phyloP scores from a whole-genome alignment of 768 basidiomycete genomes.

The Cystobasidium ongulense region DNA sequence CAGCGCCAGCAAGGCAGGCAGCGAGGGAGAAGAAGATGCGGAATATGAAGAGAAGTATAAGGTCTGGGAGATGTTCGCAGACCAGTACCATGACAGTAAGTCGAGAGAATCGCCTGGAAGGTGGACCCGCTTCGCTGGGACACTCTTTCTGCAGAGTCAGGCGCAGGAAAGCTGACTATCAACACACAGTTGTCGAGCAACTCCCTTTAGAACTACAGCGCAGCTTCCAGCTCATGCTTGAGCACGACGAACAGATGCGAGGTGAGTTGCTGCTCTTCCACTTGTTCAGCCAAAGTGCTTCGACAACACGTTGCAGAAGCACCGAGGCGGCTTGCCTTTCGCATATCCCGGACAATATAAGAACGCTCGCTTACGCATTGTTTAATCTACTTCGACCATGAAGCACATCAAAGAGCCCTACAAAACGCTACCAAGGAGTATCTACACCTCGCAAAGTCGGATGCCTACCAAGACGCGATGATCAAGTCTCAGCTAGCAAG shows the following conservation, averaged over 20 bases:
- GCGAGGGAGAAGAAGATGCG: conserved; percentile 47
- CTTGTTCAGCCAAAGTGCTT: not conserved
- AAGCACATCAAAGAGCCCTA: not conserved
- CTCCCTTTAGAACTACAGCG: conserved; percentile 66
- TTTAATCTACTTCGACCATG: not conserved
- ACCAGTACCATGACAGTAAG: conserved; percentile 66
- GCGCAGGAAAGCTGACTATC: not conserved
- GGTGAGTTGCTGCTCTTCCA: conserved; percentile 47
- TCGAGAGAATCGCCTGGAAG: not conserved
- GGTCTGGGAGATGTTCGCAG: conserved; percentile 53
- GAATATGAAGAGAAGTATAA: conserved; percentile 65
- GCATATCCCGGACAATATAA: not conserved
- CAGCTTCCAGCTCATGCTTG: conserved; percentile 60
- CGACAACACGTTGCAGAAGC: not conserved
- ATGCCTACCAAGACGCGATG: conserved; percentile 8
- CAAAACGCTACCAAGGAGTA: not conserved
- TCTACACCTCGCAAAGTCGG: not conserved
- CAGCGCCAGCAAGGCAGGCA: conserved; percentile 32
- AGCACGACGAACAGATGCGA: conserved; percentile 61
- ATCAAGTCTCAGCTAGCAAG: not conserved
- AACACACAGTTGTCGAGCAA: conserved; percentile 61
- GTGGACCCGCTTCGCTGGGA: conserved; percentile 6
- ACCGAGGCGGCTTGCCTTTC: not conserved
- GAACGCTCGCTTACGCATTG: not conserved
- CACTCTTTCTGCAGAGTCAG: not conserved